A percentile compares a stretch with the other conserved stretches of the same genome.
These are phyloP conservation scores for Vanilla planifolia DNA, from an alignment of 106 monocot species.

Conservation along the genomic window DNA sequence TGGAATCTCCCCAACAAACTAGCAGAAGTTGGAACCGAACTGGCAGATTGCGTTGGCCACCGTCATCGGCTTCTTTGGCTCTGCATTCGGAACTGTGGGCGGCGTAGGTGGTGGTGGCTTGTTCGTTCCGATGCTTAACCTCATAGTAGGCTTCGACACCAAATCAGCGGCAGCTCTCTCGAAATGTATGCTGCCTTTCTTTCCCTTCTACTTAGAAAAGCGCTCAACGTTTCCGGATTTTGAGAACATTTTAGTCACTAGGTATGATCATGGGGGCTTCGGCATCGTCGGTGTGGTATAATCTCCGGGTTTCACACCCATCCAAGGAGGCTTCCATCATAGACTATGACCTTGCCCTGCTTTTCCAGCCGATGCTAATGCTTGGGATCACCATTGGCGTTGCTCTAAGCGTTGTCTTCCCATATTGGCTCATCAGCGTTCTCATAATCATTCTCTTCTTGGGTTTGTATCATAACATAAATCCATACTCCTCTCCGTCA, in stretches of 20 bases:
- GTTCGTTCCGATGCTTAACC: conserved; percentile 93
- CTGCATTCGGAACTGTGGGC: conserved; percentile 90
- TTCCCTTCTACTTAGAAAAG: background rate
- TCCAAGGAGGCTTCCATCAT: conserved; percentile 86
- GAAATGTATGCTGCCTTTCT: conserved; percentile 44
- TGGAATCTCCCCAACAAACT: background rate
- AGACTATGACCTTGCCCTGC: conserved; percentile 86
- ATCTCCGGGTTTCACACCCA: conserved; percentile 75
- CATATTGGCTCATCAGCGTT: conserved; percentile 93
- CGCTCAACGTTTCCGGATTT: background rate
- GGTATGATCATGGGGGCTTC: conserved; percentile 99
- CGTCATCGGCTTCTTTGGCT: conserved; percentile 75
- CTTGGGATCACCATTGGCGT: conserved; percentile 96
- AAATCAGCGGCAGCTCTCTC: conserved; percentile 98
- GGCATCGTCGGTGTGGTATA: conserved; percentile 93
- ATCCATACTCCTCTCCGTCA: background rate
- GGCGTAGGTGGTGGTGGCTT: conserved; percentile 98
- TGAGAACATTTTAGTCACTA: background rate
- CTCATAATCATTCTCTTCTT: conserved; percentile 92
- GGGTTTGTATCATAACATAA: conserved; percentile 21
- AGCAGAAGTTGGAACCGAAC: conserved; percentile 57
- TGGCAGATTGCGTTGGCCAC: conserved; percentile 63
- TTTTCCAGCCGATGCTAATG: conserved; percentile 99
- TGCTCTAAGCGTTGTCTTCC: conserved; percentile 85
- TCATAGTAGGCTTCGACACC: conserved; percentile 91